phyloP scores from a whole-genome alignment of 1,139 yeast species.

The Diutina ranongensis region DNA sequence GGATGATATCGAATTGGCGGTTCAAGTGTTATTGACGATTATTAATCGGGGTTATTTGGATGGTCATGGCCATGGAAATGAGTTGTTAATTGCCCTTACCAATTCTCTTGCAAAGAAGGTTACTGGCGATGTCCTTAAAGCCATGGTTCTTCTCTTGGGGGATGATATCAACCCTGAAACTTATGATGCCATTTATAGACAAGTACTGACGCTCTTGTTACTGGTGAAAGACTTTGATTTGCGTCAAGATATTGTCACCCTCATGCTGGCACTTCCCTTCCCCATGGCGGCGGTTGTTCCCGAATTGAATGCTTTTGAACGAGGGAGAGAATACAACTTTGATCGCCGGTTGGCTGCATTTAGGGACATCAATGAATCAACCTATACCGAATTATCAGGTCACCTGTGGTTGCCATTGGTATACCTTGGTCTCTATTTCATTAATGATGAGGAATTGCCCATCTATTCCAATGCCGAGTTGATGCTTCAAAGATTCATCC shows the following conservation, averaged over 20 bases:
- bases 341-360: conserved; percentile 64
- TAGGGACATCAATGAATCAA: conserved; percentile 47
- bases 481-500: conserved; percentile 55
- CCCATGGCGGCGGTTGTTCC: neutral
- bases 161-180: neutral
- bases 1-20: conserved; percentile 2
- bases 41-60: neutral
- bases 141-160: conserved; percentile 4
- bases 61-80: neutral
- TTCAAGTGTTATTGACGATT: neutral
- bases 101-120: neutral
- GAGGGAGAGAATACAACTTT: conserved; percentile 52
- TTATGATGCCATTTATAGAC: neutral
- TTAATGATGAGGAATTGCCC: conserved; percentile 75
- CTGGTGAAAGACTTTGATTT: neutral
- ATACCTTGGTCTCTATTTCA: conserved; percentile 54
- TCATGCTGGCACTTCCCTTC: neutral
- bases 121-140: neutral
- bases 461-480: conserved; percentile 70
- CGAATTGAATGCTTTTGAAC: neutral
- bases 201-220: neutral
- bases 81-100: neutral
- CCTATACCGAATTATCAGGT: conserved; percentile 32
- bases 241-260: neutral
- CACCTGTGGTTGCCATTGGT: conserved; percentile 75